These are phyloP conservation scores for Dioscorea zingiberensis DNA, from an alignment of 106 monocot genomes.

Conservation along the genomic window DNA sequence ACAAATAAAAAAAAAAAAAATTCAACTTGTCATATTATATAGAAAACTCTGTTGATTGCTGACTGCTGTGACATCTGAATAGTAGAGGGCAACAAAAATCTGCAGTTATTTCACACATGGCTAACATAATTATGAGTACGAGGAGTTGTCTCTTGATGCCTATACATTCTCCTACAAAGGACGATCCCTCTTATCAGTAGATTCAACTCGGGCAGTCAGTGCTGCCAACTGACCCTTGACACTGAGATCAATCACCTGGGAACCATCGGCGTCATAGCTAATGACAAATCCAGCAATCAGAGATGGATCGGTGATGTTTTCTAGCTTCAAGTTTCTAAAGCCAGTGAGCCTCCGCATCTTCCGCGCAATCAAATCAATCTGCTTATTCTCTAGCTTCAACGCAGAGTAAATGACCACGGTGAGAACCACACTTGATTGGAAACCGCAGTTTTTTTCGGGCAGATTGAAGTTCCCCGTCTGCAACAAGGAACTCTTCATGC, in stretches of 20 bases:
- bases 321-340: constrained; percentile 49
- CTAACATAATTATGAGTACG: too few relatives aligned
- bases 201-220: constrained; percentile 50
- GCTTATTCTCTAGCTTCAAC: constrained; percentile 53
- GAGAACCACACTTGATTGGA: constrained; percentile 6
- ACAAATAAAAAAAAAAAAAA: too few relatives aligned
- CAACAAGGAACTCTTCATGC: constrained; percentile 20
- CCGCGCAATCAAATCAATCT: constrained; percentile 58
- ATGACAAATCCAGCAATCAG: constrained; percentile 91
- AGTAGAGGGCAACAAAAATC: too few relatives aligned
- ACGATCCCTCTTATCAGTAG: constrained; percentile 33
- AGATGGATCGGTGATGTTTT: constrained; percentile 57
- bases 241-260: constrained; percentile 71
- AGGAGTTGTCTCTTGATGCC: too few relatives aligned
- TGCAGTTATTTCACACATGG: too few relatives aligned
- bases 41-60: too few relatives aligned
- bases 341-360: constrained; percentile 87
- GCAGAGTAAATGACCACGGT: constrained; percentile 64
- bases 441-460: background rate
- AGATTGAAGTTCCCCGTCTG: constrained; percentile 7
- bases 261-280: constrained; percentile 46
- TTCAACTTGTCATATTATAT: too few relatives aligned
- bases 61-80: too few relatives aligned
- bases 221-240: constrained; percentile 68
- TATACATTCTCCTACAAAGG: too few relatives aligned